Evolutionary conservation across 2,329 filamentous ascomycete genomes (phyloP).

Genomic region (Penicillium sp.): DNA sequence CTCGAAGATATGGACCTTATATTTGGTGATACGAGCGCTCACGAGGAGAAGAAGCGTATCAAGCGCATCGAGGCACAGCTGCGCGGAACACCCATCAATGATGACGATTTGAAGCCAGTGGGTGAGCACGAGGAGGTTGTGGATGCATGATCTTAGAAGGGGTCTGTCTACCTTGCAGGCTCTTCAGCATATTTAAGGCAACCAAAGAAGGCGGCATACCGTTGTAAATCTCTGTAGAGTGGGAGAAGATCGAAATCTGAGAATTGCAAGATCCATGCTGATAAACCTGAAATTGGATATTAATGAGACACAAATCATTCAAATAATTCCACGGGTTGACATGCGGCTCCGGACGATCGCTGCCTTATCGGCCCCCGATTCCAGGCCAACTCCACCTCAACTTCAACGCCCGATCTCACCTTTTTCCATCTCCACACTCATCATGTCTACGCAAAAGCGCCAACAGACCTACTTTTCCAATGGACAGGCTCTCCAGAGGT

Average conservation of each 20-base stretch:
- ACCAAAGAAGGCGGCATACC: too few species aligned
- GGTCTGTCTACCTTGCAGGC: too few species aligned
- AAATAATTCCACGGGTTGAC: too few species aligned
- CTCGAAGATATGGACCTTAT: slow-evolving; percentile 54
- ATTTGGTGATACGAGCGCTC: slow-evolving; percentile 38
- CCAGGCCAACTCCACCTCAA: slow-evolving; percentile 13
- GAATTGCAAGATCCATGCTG: too few species aligned
- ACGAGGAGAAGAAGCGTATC: slow-evolving; percentile 38
- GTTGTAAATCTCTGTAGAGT: too few species aligned
- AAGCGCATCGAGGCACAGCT: slow-evolving; percentile 37
- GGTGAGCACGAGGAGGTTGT: slow-evolving; percentile 21
- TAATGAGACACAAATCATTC: too few species aligned
- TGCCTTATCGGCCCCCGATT: slow-evolving; percentile 6
- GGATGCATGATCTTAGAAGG: too few species aligned
- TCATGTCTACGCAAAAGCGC: slow-evolving; percentile 31
- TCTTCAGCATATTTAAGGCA: too few species aligned
- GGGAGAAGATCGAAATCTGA: too few species aligned
- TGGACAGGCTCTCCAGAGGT: slow-evolving; percentile 38
- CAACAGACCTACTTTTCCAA: slow-evolving; percentile 37
- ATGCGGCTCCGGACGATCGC: not conserved
- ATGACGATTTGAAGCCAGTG: slow-evolving; percentile 21
- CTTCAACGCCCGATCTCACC: slow-evolving; percentile 1
- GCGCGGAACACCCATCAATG: slow-evolving; percentile 23
- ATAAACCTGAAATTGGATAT: too few species aligned
- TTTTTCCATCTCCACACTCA: slow-evolving; percentile 7